These are phyloP conservation scores for Trypanosoma conorhini DNA, from an alignment of 208 protist genomes.

Conservation along the genomic window DNA sequence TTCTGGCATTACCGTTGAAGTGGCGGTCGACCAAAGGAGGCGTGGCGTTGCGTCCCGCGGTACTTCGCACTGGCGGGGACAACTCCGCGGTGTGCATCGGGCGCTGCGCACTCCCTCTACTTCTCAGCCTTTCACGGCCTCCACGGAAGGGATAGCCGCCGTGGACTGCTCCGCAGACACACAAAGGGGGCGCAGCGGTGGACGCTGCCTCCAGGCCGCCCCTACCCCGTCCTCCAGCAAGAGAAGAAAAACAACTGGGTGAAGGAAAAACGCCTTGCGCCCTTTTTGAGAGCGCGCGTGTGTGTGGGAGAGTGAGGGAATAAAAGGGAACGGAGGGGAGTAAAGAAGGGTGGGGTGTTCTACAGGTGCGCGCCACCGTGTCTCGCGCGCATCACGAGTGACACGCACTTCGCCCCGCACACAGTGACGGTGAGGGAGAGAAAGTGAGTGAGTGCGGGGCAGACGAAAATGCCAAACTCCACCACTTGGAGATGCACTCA, in stretches of 20 bases:
- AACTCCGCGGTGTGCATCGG: not conserved
- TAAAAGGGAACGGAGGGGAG: not conserved
- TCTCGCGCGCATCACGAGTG: not conserved
- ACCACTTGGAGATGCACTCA: not conserved
- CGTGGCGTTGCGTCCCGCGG: not conserved
- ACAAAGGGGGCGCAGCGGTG: not conserved
- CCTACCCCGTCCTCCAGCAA: not conserved
- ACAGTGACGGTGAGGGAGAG: no score
- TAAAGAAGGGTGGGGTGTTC: not conserved
- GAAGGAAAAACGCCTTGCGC: not conserved
- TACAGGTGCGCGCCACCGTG: not conserved
- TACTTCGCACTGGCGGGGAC: not conserved
- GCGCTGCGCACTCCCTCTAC: slow-evolving; percentile 1
- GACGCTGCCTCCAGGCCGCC: not conserved
- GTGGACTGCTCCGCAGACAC: not conserved
- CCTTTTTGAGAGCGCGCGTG: not conserved
- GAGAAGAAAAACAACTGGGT: not conserved
- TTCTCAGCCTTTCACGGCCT: not conserved
- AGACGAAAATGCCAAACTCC: no score
- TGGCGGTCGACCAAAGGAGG: not conserved
- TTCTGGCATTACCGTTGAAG: not conserved
- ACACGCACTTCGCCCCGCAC: no score
- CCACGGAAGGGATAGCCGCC: not conserved
- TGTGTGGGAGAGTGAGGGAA: not conserved
- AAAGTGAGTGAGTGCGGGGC: no score